Base-by-base conservation (phyloP, 2,329 filamentous ascomycete species). In the Microsporum canis region DNA sequence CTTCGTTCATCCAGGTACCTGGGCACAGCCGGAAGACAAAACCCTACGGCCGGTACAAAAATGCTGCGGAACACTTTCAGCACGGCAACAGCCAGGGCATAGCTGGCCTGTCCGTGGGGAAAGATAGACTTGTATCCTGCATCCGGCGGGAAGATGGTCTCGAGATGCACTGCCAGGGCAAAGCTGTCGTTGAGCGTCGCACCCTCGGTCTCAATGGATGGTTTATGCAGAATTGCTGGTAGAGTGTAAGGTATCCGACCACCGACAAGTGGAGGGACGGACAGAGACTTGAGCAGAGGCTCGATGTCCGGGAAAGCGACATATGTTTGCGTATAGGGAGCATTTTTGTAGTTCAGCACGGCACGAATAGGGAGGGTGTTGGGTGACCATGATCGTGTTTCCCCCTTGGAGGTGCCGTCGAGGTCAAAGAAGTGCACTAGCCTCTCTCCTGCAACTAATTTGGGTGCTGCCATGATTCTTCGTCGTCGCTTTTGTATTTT, bases 241-340 rank as follows among this genome's bases (percentile, higher is more conserved):
- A 76, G 72, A 0, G 73, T 75, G 65, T 75, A 76, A 60, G 64
- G 61, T 12, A 47, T 59, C 31, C 53, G 59, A 23, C 29, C 33
- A 53, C 57, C 60, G 2, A 31, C 39, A 34, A 61, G 60, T 3
- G 58, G 59, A 14, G 63, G 61, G 59, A 67, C 53, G 45, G 56
- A 31, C 10, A 60, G 31, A 57, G 63, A 51, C 67, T 72, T 71
- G 6, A 76, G 64, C 17, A 71, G 71, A 4, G 72, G 70, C 60
- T 72, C 71, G 63, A 76, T 76, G 60, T 75, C 72, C 12, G 70
- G 73, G 61, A 75, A 75, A 58, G 75, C 71, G 41, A 76, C 68
- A 60, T 74, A 76, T 64, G 74, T 61, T 33, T 74, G 75, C 58
- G 62, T 71, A 66, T 76, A 76, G 27, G 74, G 70, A 41, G 76